Conservation (phyloP, 495 filamentous ascomycete species). For the Margaritispora aquatica region DNA sequence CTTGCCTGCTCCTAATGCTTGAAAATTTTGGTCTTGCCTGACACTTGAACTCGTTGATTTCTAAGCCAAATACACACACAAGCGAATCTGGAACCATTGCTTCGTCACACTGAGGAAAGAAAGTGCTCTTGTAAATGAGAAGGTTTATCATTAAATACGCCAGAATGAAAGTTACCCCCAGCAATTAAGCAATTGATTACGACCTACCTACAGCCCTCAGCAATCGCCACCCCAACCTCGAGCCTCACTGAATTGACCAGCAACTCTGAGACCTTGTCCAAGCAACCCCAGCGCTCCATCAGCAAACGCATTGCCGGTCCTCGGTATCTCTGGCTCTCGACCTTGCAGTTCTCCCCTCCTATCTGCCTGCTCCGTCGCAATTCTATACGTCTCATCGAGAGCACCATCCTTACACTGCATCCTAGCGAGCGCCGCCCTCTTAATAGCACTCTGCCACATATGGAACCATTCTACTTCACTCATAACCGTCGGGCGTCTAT, state of each 20-base stretch:
- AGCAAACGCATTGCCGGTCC: conserved; percentile 21
- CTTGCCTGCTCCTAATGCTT: no score
- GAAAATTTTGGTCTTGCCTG: no score
- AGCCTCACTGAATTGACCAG: not conserved
- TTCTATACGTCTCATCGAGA: conserved; percentile 21
- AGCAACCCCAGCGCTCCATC: conserved; percentile 20
- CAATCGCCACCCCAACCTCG: conserved; percentile 10
- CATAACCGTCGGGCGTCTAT: conserved; percentile 5
- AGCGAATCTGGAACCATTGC: no score
- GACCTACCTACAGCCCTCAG: not conserved
- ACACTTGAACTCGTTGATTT: no score
- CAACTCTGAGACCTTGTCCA: conserved; percentile 15
- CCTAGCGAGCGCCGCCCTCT: conserved; percentile 18
- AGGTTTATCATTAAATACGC: no score
- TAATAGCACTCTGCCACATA: conserved; percentile 18
- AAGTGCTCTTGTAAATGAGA: no score
- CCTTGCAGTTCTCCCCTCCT: conserved; percentile 5
- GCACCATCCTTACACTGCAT: conserved; percentile 11
- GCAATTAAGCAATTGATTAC: no score
- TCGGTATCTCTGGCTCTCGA: conserved; percentile 1
- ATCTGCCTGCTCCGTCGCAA: conserved; percentile 11
- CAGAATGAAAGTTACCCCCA: no score
- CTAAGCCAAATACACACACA: no score
- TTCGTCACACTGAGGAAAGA: no score
- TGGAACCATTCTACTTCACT: conserved; percentile 17